Percentiles rank a stretch among this genome's conserved stretches.
phyloP scores from a whole-genome alignment of 495 filamentous ascomycete species.

The Podospora australis region DNA sequence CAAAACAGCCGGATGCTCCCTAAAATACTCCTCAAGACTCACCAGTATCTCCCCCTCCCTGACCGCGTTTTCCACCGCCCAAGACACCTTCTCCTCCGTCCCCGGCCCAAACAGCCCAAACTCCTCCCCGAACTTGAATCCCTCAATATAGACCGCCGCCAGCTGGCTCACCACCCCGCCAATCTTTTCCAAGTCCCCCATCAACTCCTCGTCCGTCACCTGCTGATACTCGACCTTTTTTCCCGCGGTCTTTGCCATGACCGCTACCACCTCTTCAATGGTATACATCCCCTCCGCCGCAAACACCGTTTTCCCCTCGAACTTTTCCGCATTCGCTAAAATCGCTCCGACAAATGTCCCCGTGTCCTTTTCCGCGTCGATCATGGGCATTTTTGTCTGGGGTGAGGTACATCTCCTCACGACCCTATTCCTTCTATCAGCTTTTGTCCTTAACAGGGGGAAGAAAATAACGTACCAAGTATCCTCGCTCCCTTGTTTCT shows the following conservation, averaged over 20 bases:
- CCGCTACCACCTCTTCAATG: slow-evolving; percentile 30
- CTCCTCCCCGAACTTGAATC: slow-evolving; percentile 32
- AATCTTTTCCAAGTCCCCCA: slow-evolving; percentile 22
- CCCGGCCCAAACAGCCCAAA: slow-evolving; percentile 43
- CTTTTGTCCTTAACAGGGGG: background rate
- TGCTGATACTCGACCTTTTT: slow-evolving; percentile 43
- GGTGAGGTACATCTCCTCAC: background rate
- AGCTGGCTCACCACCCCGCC: too few relatives aligned
- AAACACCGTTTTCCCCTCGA: slow-evolving; percentile 39
- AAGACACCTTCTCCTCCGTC: slow-evolving; percentile 33
- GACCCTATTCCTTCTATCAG: background rate
- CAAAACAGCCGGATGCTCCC: background rate
- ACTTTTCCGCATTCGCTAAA: slow-evolving; percentile 45
- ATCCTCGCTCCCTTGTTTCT: too few relatives aligned
- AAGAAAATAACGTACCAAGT: background rate
- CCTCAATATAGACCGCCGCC: slow-evolving; percentile 30
- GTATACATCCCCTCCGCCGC: slow-evolving; percentile 34
- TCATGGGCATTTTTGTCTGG: slow-evolving; percentile 27
- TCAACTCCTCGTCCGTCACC: slow-evolving; percentile 33
- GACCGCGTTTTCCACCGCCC: slow-evolving; percentile 29
- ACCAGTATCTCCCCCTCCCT: background rate
- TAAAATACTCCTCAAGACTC: background rate
- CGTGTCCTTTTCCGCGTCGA: slow-evolving; percentile 41
- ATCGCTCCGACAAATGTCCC: slow-evolving; percentile 50
- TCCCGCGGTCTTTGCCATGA: slow-evolving; percentile 36